Base-by-base conservation (phyloP, 2,329 filamentous ascomycete genomes). In the Achaetomium macrosporum region DNA sequence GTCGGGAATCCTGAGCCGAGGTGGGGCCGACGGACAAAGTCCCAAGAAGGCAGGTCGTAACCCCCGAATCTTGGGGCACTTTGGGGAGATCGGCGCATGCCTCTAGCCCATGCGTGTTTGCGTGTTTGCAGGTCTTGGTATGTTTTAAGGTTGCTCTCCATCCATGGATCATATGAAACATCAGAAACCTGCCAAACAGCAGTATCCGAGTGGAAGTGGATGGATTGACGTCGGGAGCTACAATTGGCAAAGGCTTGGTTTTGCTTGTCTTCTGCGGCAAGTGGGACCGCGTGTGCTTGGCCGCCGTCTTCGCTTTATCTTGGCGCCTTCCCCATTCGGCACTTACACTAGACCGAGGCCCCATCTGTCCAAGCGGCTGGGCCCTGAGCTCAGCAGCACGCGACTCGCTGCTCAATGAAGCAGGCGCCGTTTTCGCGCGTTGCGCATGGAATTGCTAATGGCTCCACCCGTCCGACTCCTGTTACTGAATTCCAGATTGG, bases 251-350 rank as follows among this genome's bases (percentile, higher is more conserved):
- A 16, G 35, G 35, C 35, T 37, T 8, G 15, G 7, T 8, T 37
- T 25, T 25, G 51, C 51, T 54, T 50, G 51, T 46, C n/a, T 35
- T 8, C 31, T 16, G 25, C 25, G 53, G 43, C 53, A 55, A 55
- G 48, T 36, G 17, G 40, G 10, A 33, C 40, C 25, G 40, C 19
- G n/a, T 30, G 30, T 2, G 39, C 51, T 47, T 50, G 51, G 47
- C 40, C 30, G 15, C 16, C 11, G 6, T n/a, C 47, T 17, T 35
- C 19, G 29, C 15, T 12, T 41, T 5, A 36, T 42, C 51, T 54
- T 54, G 51, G 51, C 52, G 52, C 47, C 47, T 54, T 51, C 52
- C 52, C 16, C 5, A 43, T 49, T 11, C 5, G 51, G 51, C 29
- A 45, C 19, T 42, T 31, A 47, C 36, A 42, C 17, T 13, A 3